A percentile compares a stretch with the other conserved stretches of the same genome.
phyloP scores from a whole-genome alignment of 441 rosid species.

The Eruca vesicaria region DNA sequence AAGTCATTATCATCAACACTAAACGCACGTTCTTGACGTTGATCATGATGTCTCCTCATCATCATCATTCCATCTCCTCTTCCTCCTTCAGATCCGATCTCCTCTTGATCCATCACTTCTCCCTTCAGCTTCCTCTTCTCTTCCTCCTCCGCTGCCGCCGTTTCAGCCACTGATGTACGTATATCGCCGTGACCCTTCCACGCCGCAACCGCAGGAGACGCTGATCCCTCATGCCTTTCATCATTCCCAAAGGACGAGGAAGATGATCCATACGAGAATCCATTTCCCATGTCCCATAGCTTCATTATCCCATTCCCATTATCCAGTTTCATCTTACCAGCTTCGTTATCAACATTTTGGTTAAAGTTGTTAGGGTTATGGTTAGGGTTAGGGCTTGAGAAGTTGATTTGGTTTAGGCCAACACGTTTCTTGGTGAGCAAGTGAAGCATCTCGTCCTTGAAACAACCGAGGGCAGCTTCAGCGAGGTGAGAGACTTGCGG shows the following conservation, averaged over 20 bases:
- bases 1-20: constrained; percentile 38
- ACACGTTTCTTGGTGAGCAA: constrained; percentile 90
- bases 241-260: constrained; percentile 37
- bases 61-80: constrained; percentile 24
- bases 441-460: constrained; percentile 97
- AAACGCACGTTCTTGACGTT: constrained; percentile 28
- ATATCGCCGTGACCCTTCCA: constrained; percentile 37
- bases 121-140: constrained; percentile 38
- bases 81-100: constrained; percentile 30
- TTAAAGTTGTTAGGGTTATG: constrained; percentile 18
- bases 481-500: constrained; percentile 92
- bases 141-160: constrained; percentile 25
- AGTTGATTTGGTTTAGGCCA: constrained; percentile 73
- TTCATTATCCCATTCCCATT: constrained; percentile 33
- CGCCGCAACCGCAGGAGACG: constrained; percentile 32
- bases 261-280: constrained; percentile 36
- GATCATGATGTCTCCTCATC: constrained; percentile 31
- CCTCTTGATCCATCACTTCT: constrained; percentile 32
- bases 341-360: constrained; percentile 21
- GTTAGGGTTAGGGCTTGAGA: constrained; percentile 37
- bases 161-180: constrained; percentile 30
- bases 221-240: constrained; percentile 33
- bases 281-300: constrained; percentile 37
- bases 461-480: constrained; percentile 95
- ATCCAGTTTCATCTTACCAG: constrained; percentile 34